Percentiles rank a stretch among this genome's conserved stretches.
These are phyloP conservation scores for Rhodotorula diobovata DNA, from an alignment of 768 basidiomycete genomes.

Conservation along the genomic window DNA sequence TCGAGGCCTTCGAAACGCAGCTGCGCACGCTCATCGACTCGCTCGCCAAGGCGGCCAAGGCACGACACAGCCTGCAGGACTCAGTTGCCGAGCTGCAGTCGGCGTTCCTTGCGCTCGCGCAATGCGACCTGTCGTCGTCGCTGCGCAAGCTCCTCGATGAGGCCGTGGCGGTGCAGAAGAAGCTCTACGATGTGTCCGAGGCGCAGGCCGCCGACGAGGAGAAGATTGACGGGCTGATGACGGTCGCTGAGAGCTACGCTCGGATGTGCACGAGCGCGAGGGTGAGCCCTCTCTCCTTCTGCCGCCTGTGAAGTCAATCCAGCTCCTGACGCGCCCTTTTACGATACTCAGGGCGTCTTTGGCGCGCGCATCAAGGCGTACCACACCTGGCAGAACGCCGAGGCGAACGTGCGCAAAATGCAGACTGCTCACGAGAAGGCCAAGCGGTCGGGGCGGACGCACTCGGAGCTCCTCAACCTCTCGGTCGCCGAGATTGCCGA, in stretches of 20 bases:
- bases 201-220: constrained; percentile 78
- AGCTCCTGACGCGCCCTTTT: neutral
- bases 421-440: constrained; percentile 76
- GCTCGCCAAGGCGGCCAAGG: constrained; percentile 76
- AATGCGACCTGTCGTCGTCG: constrained; percentile 50
- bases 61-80: constrained; percentile 55
- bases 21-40: constrained; percentile 79
- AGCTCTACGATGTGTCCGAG: constrained; percentile 67
- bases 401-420: constrained; percentile 66
- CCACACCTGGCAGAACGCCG: constrained; percentile 72
- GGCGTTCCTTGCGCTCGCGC: constrained; percentile 59
- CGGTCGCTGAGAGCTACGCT: constrained; percentile 86
- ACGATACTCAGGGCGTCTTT: constrained; percentile 66
- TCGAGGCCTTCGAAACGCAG: constrained; percentile 86
- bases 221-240: constrained; percentile 61
- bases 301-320: neutral
- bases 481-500: constrained; percentile 78
- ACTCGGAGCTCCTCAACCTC: constrained; percentile 64
- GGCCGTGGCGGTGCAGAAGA: constrained; percentile 68
- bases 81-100: constrained; percentile 63
- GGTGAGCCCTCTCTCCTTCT: constrained; percentile 1
- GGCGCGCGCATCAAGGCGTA: constrained; percentile 77
- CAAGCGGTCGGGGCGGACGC: constrained; percentile 67
- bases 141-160: constrained; percentile 66
- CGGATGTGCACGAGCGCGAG: constrained; percentile 53